These are phyloP conservation scores for Erythrophleum ivorense DNA, from an alignment of 331 rosid genomes.

Conservation along the genomic window DNA sequence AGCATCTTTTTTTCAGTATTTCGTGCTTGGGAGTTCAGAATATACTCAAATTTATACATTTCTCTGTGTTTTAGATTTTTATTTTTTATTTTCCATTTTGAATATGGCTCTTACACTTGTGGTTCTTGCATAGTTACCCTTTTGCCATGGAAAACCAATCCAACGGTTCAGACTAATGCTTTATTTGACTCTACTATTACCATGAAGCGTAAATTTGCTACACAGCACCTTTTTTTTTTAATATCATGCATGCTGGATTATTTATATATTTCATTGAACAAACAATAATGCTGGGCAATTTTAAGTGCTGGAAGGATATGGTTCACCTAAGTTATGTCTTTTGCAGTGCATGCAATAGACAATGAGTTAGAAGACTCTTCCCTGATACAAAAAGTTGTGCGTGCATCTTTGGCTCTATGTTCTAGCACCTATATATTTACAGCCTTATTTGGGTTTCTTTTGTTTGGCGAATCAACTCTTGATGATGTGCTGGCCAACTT, in stretches of 20 bases:
- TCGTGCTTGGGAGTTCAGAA: conserved; percentile 8
- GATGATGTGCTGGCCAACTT: conserved; percentile 76
- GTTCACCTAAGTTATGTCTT: conserved; percentile 26
- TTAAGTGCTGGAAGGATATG: conserved; percentile 23
- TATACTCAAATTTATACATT: conserved; percentile 21
- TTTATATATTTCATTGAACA: conserved; percentile 21
- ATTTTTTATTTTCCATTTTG: not conserved
- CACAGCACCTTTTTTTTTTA: not conserved
- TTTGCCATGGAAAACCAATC: not conserved
- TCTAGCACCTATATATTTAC: conserved; percentile 60
- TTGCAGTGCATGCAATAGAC: conserved; percentile 67
- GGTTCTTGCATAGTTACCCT: not conserved
- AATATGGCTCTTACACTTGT: conserved; percentile 13
- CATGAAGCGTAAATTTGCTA: not conserved
- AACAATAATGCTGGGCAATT: not conserved
- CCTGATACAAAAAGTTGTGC: conserved; percentile 57
- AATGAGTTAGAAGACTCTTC: conserved; percentile 65
- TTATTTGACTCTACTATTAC: not conserved
- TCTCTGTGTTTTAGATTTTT: not conserved
- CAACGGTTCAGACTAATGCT: not conserved
- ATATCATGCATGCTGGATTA: not conserved
- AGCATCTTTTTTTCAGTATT: conserved; percentile 13
- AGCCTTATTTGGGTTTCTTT: conserved; percentile 68
- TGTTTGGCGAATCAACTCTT: conserved; percentile 76
- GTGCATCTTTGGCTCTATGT: conserved; percentile 63